A percentile compares a stretch with the other conserved stretches of the same genome.
These are phyloP conservation scores for Microsporum audouinii DNA, from an alignment of 2,329 filamentous ascomycete species.

Conservation along the genomic window DNA sequence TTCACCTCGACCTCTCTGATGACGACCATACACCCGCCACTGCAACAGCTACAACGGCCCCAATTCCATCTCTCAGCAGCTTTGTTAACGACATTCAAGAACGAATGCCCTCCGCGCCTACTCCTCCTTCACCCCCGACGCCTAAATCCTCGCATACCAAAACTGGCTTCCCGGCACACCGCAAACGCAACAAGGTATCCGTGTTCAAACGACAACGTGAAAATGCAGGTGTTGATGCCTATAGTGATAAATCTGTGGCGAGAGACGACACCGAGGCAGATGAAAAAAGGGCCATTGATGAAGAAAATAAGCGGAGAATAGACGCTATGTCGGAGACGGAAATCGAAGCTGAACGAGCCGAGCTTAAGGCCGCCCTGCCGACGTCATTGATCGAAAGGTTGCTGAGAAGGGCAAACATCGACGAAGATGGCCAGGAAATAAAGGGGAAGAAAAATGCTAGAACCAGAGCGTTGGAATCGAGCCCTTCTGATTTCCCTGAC, in stretches of 20 bases:
- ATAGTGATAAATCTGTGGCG: slow-evolving; percentile 9
- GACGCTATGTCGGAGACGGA: slow-evolving; percentile 69
- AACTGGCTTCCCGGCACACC: slow-evolving; percentile 80
- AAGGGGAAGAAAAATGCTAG: background rate
- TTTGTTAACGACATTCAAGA: slow-evolving; percentile 70
- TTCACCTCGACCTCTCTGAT: slow-evolving; percentile 49
- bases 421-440: slow-evolving; percentile 40
- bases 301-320: slow-evolving; percentile 65
- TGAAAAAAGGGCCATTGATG: slow-evolving; percentile 64
- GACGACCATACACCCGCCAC: slow-evolving; percentile 39
- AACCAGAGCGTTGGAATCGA: background rate
- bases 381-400: slow-evolving; percentile 66
- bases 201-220: slow-evolving; percentile 63
- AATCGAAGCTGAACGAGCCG: slow-evolving; percentile 66
- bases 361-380: slow-evolving; percentile 67
- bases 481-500: slow-evolving; percentile 4
- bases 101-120: slow-evolving; percentile 44
- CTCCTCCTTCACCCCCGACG: slow-evolving; percentile 31
- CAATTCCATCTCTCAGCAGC: slow-evolving; percentile 20
- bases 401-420: slow-evolving; percentile 63
- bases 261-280: slow-evolving; percentile 30
- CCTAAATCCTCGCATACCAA: slow-evolving; percentile 51
- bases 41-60: slow-evolving; percentile 24
- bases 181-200: slow-evolving; percentile 60
- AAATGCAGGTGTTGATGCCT: slow-evolving; percentile 12